Evolutionary conservation across 2,329 filamentous ascomycete species (phyloP), one percentile per base, ranked within the genome.

Genomic region (Aschersonia sp.): DNA sequence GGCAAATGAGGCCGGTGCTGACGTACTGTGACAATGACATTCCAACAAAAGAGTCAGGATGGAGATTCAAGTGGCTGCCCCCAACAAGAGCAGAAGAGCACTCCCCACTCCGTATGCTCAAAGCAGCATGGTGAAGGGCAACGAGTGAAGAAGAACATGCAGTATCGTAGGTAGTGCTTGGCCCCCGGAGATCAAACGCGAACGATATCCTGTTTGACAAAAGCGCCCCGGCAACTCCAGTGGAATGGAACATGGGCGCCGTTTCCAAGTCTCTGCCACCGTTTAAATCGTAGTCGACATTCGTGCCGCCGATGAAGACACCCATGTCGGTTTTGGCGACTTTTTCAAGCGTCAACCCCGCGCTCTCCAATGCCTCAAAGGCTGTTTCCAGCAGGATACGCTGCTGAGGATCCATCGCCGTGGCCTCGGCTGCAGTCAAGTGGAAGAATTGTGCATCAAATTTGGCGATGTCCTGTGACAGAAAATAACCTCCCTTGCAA

Each of bases 101-200:
- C 5, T 50, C 52, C 3, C 52, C 50, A 2, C 29, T 45, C 10
- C 47, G 42, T 5, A 53, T 40, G 7, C 40, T 46, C 31, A 46
- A 31, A 2, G 46, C 44, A 63, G 49, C 47, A 45, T 51, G 49
- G 43, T 66, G 59, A 3, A 65, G 50, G 6, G 61, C 64, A 0
- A 63, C 57, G 9, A 68, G 47, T 40, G 55, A 59, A 2, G 59
- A 59, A 0, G 62, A 65, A 48, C 66, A 69, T 3, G 63, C 66
- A 5, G 65, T 68, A 42, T 68, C 63, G 30, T 67, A 55, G 3
- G 62, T 65, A 50, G 55, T 52, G 30, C 31, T 45, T 2, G 56
- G 47, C 2, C 54, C 55, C 2, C 50, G 51, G 30, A 46, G 48
- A 41, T 54, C 50, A 28, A 49, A 53, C 9, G 53, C 50, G 32